phyloP scores from a whole-genome alignment of 257 asterid genomes.

The Verbascum thapsus region DNA sequence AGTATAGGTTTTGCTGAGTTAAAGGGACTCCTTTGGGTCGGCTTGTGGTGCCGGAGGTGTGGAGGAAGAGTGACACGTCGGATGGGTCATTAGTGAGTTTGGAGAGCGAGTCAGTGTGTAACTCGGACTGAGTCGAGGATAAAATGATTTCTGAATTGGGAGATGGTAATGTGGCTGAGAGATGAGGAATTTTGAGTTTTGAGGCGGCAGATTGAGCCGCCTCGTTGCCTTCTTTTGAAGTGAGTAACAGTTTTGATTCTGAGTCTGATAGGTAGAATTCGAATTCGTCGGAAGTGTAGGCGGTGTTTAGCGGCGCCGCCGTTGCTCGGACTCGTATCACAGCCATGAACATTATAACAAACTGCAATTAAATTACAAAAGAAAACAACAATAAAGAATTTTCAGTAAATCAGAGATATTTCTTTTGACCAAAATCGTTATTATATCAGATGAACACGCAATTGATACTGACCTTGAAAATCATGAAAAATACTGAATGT shows the following conservation, averaged over 20 bases:
- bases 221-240: conserved; percentile 79
- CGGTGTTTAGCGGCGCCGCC: conserved; percentile 95
- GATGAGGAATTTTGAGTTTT: conserved; percentile 70
- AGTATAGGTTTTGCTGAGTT: conserved; percentile 74
- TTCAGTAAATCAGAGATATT: neutral
- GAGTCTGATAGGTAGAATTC: conserved; percentile 90
- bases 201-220: conserved; percentile 90
- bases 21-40: conserved; percentile 96
- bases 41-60: conserved; percentile 99
- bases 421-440: conserved; percentile 14
- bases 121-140: conserved; percentile 43
- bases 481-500: too few relatives aligned
- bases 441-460: neutral
- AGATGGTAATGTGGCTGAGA: conserved; percentile 53
- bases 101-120: conserved; percentile 39
- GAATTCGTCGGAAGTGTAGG: conserved; percentile 95
- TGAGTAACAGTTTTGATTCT: conserved; percentile 70
- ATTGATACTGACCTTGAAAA: too few relatives aligned
- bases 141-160: conserved; percentile 49
- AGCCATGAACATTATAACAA: conserved; percentile 74
- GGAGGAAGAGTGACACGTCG: conserved; percentile 87
- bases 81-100: conserved; percentile 64
- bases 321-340: conserved; percentile 85
- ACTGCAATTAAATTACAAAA: conserved; percentile 55
- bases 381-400: neutral